phyloP scores from a whole-genome alignment of 371 early-diverging fungal genomes.

The Actinomortierella ambigua region DNA sequence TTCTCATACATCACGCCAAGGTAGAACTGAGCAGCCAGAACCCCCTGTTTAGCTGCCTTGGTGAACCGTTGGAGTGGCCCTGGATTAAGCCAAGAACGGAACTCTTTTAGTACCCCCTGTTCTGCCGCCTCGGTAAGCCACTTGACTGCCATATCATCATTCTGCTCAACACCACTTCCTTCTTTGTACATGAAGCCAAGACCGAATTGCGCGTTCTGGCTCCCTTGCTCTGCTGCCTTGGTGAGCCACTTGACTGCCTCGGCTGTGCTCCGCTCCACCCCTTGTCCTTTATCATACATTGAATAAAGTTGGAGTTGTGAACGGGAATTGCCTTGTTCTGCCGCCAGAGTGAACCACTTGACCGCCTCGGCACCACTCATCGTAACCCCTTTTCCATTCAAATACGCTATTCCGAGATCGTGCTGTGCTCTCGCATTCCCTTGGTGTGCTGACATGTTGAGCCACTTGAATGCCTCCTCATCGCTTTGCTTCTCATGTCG shows the following conservation, averaged over 20 bases:
- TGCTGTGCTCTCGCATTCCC: constrained; percentile 82
- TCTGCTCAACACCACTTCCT: constrained; percentile 70
- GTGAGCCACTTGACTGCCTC: constrained; percentile 76
- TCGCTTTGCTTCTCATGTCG: constrained; percentile 66
- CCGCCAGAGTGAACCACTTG: constrained; percentile 83
- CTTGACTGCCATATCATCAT: constrained; percentile 59
- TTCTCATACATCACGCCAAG: constrained; percentile 88
- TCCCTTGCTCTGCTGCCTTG: constrained; percentile 68
- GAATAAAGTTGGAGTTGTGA: constrained; percentile 82
- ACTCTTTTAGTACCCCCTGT: no score
- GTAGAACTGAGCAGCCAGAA: constrained; percentile 86
- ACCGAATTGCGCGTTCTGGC: constrained; percentile 79
- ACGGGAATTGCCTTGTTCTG: constrained; percentile 75
- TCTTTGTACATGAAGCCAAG: constrained; percentile 80
- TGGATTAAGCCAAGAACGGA: no score
- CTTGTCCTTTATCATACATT: constrained; percentile 86
- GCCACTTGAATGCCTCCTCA: constrained; percentile 67
- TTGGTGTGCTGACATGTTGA: constrained; percentile 68
- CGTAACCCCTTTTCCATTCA: constrained; percentile 79
- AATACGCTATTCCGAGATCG: constrained; percentile 79
- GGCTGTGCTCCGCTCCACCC: constrained; percentile 61
- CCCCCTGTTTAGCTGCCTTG: no score
- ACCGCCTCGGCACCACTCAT: constrained; percentile 66
- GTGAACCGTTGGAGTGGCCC: no score
- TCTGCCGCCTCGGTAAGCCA: constrained; percentile 82